These are phyloP conservation scores for Diversispora eburnea DNA, from an alignment of 192 early-diverging fungal species.

Conservation along the genomic window DNA sequence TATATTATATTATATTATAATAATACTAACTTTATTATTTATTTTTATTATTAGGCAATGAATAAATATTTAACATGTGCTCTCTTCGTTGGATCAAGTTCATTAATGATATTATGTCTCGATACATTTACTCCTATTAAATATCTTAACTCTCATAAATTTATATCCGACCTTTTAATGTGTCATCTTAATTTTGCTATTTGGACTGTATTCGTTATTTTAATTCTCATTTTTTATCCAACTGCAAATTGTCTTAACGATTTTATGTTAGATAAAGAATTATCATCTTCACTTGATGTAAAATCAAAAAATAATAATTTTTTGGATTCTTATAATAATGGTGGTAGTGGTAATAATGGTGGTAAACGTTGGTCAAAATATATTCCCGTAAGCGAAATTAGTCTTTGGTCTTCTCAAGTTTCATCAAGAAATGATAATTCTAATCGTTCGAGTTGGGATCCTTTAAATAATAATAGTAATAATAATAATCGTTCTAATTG, in stretches of 20 bases:
- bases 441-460: not conserved
- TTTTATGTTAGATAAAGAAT: not conserved
- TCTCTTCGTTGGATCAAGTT: constrained; percentile 13
- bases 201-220: constrained; percentile 14
- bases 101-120: constrained; percentile 4
- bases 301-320: not conserved
- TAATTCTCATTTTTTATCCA: constrained; percentile 28
- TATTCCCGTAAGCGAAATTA: not conserved
- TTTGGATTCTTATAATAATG: not conserved
- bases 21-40: not conserved
- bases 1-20: too few species aligned
- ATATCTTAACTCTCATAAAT: constrained; percentile 19
- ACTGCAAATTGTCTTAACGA: not conserved
- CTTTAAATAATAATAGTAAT: too few species aligned
- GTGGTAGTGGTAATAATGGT: too few species aligned
- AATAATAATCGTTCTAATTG: not conserved
- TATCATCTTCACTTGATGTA: not conserved
- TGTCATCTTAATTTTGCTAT: constrained; percentile 7
- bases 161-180: not conserved
- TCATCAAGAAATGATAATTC: not conserved
- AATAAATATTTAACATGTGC: constrained; percentile 17
- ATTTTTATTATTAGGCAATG: constrained; percentile 8
- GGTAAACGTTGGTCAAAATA: not conserved
- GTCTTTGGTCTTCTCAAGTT: not conserved
- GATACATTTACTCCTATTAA: constrained; percentile 5